Percentiles rank a stretch among this genome's conserved stretches.
Evolutionary conservation across 371 early-diverging fungal genomes (phyloP).

Genomic region (Mucor lusitanicus): DNA sequence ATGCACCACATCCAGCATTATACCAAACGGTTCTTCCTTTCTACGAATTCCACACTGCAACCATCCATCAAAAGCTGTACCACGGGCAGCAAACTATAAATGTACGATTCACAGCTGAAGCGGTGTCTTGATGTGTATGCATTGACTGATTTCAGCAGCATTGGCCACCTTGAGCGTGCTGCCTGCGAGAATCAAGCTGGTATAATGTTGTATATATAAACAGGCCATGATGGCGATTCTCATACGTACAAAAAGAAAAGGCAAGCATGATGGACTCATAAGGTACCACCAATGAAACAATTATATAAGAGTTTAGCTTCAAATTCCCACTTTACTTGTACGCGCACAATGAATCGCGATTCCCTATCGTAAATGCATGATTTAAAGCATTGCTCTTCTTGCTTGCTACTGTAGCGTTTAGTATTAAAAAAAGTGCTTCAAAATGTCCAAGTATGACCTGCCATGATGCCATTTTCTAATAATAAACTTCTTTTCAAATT

Average conservation of each 20-base stretch:
- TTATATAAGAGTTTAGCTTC: background rate
- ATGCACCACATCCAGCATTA: background rate
- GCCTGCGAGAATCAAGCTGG: too few species aligned
- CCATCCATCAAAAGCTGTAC: background rate
- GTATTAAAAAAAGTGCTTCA: too few species aligned
- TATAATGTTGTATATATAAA: too few species aligned
- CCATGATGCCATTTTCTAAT: slow-evolving; percentile 2
- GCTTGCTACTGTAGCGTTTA: too few species aligned
- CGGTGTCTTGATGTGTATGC: too few species aligned
- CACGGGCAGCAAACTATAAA: background rate
- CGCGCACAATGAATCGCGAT: background rate
- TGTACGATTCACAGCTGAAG: background rate
- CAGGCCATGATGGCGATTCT: too few species aligned
- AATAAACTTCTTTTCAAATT: background rate
- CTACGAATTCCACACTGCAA: background rate
- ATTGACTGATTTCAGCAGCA: too few species aligned
- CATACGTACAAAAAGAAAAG: background rate
- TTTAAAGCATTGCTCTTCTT: too few species aligned
- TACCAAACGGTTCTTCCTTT: background rate
- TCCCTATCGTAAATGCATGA: background rate
- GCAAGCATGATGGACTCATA: background rate
- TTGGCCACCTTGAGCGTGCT: too few species aligned
- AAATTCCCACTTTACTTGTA: background rate
- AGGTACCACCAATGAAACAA: slow-evolving; percentile 5
- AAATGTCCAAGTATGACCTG: background rate